These are phyloP conservation scores for Phytophthora colocasiae DNA, from an alignment of 352 stramenopile species.

Conservation along the genomic window DNA sequence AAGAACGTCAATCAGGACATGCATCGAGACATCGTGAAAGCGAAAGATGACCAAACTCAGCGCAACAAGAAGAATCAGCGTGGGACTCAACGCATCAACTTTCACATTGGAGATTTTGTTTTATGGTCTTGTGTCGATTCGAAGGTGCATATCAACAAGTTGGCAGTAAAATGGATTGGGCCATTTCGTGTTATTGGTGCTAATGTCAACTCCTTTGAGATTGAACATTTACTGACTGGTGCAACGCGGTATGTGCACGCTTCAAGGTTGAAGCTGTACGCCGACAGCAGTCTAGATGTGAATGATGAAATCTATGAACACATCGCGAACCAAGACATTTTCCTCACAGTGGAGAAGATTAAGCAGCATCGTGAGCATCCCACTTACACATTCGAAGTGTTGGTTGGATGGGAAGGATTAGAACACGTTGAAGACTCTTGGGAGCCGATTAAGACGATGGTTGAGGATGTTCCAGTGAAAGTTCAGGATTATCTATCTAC, in stretches of 20 bases:
- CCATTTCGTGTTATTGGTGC: neutral
- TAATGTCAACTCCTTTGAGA: neutral
- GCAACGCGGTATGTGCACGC: neutral
- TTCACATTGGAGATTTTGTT: conserved; percentile 1
- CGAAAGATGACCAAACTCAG: neutral
- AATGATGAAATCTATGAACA: neutral
- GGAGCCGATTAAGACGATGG: too few species aligned
- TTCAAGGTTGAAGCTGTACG: neutral
- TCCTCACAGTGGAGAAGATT: neutral
- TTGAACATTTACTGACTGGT: neutral
- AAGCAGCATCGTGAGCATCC: neutral
- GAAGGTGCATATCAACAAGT: neutral
- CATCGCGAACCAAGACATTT: neutral
- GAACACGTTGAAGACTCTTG: too few species aligned
- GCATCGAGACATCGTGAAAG: neutral
- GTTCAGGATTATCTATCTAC: too few species aligned
- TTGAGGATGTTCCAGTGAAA: too few species aligned
- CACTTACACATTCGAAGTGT: too few species aligned
- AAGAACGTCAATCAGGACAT: neutral
- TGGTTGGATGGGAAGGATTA: too few species aligned
- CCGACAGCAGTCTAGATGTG: neutral
- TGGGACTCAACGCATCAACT: neutral
- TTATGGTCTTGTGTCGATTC: neutral
- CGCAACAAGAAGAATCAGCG: conserved; percentile 1
- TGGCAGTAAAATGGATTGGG: conserved; percentile 1